Evolutionary conservation across 331 rosid species (phyloP).

Genomic region (Phaseolus coccineus): DNA sequence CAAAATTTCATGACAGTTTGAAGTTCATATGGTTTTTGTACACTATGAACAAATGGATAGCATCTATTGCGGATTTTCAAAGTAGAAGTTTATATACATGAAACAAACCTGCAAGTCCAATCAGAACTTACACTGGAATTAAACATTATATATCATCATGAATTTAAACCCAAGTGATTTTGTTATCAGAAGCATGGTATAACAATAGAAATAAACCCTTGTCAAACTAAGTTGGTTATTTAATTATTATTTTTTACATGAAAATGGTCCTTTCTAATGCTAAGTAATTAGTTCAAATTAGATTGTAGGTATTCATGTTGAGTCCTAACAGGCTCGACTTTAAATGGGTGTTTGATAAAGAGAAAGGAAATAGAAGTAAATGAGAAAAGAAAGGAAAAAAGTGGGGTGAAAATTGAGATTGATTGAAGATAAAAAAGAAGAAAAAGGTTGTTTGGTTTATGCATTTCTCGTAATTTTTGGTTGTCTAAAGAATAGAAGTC

Average conservation of each 20-base stretch:
- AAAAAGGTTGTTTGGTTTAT: too few species aligned
- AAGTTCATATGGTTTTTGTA: neutral
- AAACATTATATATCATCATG: neutral
- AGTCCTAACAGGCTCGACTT: neutral
- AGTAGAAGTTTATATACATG: neutral
- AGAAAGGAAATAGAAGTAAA: too few species aligned
- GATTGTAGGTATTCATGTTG: neutral
- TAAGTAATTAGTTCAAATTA: neutral
- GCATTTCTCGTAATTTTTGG: too few species aligned
- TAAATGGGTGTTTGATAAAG: too few species aligned
- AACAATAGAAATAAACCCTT: neutral
- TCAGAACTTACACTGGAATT: neutral
- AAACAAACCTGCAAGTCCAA: neutral
- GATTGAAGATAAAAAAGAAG: too few species aligned
- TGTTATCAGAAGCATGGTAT: neutral
- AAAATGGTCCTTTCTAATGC: neutral
- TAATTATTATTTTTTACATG: neutral
- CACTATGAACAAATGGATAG: neutral
- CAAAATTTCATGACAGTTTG: neutral
- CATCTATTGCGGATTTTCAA: neutral
- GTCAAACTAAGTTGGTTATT: neutral
- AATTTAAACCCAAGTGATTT: neutral
- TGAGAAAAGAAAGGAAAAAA: too few species aligned
- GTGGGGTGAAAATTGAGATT: too few species aligned
- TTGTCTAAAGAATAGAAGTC: too few species aligned